phyloP scores from a whole-genome alignment of 768 basidiomycete species.

The Coprinopsis marcescibilis region DNA sequence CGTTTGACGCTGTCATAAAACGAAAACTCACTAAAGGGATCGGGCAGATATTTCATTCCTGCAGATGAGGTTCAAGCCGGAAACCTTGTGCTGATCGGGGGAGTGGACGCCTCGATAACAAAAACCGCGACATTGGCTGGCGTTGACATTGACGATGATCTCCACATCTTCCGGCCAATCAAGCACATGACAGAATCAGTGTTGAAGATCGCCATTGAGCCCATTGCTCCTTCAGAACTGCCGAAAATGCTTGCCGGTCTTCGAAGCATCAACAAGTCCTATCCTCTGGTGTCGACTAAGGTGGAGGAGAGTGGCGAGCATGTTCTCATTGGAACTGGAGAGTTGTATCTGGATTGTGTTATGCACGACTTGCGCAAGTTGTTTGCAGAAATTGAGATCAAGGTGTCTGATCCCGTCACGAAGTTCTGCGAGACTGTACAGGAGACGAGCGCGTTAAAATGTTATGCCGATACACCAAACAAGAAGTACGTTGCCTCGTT shows the following conservation, averaged over 20 bases:
- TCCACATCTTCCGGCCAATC: constrained; percentile 93
- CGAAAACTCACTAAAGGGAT: not conserved
- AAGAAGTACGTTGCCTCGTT: constrained; percentile 71
- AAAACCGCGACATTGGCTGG: constrained; percentile 90
- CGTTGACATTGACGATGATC: constrained; percentile 70
- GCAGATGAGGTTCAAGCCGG: constrained; percentile 86
- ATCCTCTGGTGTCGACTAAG: constrained; percentile 89
- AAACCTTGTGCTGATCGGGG: constrained; percentile 88
- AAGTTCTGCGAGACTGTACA: constrained; percentile 98
- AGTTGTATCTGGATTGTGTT: constrained; percentile 93
- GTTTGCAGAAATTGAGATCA: constrained; percentile 99
- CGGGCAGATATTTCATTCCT: constrained; percentile 79
- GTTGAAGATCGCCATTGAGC: constrained; percentile 96
- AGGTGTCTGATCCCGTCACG: constrained; percentile 98
- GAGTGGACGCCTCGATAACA: constrained; percentile 89
- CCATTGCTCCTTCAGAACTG: constrained; percentile 93
- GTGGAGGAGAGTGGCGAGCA: constrained; percentile 99
- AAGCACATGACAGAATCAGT: constrained; percentile 97
- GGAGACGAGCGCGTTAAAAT: constrained; percentile 96
- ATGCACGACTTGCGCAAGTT: constrained; percentile 91
- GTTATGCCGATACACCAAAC: constrained; percentile 98
- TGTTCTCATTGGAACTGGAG: constrained; percentile 93
- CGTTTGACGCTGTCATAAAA: not conserved
- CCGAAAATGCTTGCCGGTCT: constrained; percentile 98
- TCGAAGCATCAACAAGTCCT: constrained; percentile 96